These are phyloP conservation scores for Vigna angularis DNA, from an alignment of 306 rosid species.

Conservation along the genomic window DNA sequence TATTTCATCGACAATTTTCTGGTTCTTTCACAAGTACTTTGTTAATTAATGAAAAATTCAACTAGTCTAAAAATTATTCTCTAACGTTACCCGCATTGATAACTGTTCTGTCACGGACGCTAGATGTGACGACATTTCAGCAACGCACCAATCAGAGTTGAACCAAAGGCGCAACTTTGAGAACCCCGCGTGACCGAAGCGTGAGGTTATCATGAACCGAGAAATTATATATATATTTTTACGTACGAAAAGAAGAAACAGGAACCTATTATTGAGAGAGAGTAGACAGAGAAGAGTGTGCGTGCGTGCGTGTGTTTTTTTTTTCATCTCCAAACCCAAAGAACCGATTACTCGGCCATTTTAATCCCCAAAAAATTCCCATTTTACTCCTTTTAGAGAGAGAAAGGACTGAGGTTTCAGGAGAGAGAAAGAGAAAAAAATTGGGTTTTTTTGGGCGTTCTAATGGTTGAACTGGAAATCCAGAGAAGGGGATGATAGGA, in stretches of 20 bases:
- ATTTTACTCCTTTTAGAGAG: slow-evolving; percentile 70
- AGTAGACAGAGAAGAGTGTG: slow-evolving; percentile 48
- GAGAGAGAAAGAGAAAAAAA: slow-evolving; percentile 44
- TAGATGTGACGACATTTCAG: slow-evolving; percentile 23
- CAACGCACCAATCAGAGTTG: slow-evolving; percentile 1
- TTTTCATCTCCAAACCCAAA: slow-evolving; percentile 56
- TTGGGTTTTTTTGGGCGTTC: slow-evolving; percentile 47
- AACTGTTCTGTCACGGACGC: slow-evolving; percentile 45
- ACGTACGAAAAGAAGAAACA: slow-evolving; percentile 48
- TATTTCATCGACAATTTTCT: slow-evolving; percentile 25
- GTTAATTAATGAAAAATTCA: slow-evolving; percentile 36
- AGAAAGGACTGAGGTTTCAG: slow-evolving; percentile 48
- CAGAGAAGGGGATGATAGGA: slow-evolving; percentile 43
- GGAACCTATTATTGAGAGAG: slow-evolving; percentile 68
- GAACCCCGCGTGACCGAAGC: slow-evolving; percentile 22
- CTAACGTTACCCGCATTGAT: slow-evolving; percentile 37
- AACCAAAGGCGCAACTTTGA: slow-evolving; percentile 29
- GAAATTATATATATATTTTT: slow-evolving; percentile 33
- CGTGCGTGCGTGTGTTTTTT: slow-evolving; percentile 35
- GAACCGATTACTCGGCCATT: slow-evolving; percentile 64
- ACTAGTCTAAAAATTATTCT: slow-evolving; percentile 33
- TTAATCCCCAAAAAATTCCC: slow-evolving; percentile 60
- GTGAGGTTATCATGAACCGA: slow-evolving; percentile 47
- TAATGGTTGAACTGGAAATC: slow-evolving; percentile 77
- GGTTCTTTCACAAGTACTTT: slow-evolving; percentile 39